A percentile compares a stretch with the other conserved stretches of the same genome.
Conservation (phyloP, 352 stramenopile genomes). For the Phytopythium delawarense region DNA sequence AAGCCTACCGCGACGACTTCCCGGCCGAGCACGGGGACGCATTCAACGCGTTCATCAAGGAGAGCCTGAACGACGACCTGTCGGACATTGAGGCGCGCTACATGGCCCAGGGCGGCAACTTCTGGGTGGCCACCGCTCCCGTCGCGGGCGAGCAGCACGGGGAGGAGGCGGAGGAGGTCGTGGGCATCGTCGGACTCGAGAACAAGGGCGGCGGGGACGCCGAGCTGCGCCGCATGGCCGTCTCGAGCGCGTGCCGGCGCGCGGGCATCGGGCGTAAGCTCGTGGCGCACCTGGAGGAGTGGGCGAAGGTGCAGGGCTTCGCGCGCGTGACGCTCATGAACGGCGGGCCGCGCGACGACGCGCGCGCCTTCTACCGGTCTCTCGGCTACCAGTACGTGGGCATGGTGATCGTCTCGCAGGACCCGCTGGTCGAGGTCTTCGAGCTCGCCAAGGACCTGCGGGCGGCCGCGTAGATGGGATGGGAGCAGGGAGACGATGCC, state of each 20-base stretch:
- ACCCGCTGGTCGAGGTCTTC: constrained; percentile 28
- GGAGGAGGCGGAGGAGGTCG: constrained; percentile 14
- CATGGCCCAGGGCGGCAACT: constrained; percentile 32
- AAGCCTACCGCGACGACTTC: constrained; percentile 18
- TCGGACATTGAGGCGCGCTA: constrained; percentile 23
- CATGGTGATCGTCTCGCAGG: constrained; percentile 22
- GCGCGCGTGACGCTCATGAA: constrained; percentile 30
- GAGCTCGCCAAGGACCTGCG: constrained; percentile 31
- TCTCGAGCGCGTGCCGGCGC: constrained; percentile 28
- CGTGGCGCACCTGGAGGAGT: constrained; percentile 34
- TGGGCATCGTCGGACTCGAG: constrained; percentile 41
- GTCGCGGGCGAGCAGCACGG: neutral
- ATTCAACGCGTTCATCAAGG: constrained; percentile 26
- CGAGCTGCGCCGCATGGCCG: constrained; percentile 45
- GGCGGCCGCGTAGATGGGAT: neutral
- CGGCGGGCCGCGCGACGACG: constrained; percentile 26
- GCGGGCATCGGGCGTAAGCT: constrained; percentile 33
- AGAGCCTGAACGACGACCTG: constrained; percentile 24
- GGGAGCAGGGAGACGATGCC: neutral
- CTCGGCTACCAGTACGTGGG: constrained; percentile 25
- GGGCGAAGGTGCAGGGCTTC: constrained; percentile 28
- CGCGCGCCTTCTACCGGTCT: constrained; percentile 29
- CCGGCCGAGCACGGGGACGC: constrained; percentile 16
- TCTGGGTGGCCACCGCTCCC: constrained; percentile 29
- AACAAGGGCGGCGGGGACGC: constrained; percentile 21